Conservation (phyloP, 139 green algal genomes). For the Chlamydomonas incerta region DNA sequence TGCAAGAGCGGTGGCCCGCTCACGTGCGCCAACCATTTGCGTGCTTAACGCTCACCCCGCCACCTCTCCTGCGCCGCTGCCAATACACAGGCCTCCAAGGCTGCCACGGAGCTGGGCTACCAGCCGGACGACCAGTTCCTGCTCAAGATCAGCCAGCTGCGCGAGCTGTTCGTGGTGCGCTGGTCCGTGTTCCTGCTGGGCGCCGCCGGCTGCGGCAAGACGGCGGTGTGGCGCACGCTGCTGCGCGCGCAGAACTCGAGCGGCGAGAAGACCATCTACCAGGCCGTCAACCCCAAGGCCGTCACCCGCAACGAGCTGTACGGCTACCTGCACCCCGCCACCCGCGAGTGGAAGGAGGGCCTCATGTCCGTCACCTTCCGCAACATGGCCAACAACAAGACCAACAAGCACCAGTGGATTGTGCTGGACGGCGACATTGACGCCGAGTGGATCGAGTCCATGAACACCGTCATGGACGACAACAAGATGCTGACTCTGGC, state of each 20-base stretch:
- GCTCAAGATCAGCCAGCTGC: conserved; percentile 91
- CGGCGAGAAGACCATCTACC: conserved; percentile 67
- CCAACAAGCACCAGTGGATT: conserved; percentile 95
- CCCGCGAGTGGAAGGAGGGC: conserved; percentile 95
- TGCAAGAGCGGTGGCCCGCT: too few relatives aligned
- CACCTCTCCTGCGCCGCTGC: too few relatives aligned
- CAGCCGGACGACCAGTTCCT: conserved; percentile 91
- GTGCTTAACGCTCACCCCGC: too few relatives aligned
- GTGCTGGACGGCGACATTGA: conserved; percentile 97
- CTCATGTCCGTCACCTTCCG: conserved; percentile 91
- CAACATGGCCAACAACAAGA: conserved; percentile 87
- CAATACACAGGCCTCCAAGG: conserved; percentile 68
- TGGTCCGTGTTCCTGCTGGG: conserved; percentile 96
- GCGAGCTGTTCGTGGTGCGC: conserved; percentile 87
- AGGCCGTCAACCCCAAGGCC: conserved; percentile 90
- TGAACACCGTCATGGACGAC: conserved; percentile 92
- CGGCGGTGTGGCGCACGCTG: conserved; percentile 92
- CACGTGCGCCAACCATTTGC: too few relatives aligned
- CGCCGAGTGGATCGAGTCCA: conserved; percentile 92
- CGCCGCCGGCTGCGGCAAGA: conserved; percentile 92
- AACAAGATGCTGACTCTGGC: conserved; percentile 92
- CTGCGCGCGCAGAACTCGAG: conserved; percentile 76
- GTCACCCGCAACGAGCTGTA: conserved; percentile 96
- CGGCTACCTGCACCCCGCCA: conserved; percentile 65
- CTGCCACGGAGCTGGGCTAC: conserved; percentile 84